Evolutionary conservation across 2,329 filamentous ascomycete genomes (phyloP), one percentile per base, ranked within the genome.

Genomic region (Podosphaera aphanis): DNA sequence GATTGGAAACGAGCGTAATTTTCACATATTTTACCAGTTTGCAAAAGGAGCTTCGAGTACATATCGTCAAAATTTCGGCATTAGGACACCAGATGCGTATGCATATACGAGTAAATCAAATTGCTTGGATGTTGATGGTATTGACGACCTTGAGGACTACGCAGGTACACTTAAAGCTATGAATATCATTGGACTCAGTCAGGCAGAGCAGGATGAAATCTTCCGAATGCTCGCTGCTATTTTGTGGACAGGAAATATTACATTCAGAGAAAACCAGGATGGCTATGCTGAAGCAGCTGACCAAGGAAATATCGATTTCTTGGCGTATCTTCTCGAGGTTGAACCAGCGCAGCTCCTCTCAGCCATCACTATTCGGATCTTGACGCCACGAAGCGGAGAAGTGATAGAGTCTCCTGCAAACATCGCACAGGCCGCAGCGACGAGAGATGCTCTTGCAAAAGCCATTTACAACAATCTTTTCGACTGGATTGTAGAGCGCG

Each of bases 11-110:
- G 90, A 98, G 70, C 77, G 90, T 55, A 95, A 93, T 64, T 98
- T 98, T 63, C 90, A 98, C 64, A 95, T 98, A 57, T 98, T 98
- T 62, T 98, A 98, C 64, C 90, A 98, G 62, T 94, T 95, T 62
- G 83, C 90, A 41, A 98, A 95, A 64, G 85, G 83, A 3, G 88
- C 88, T 8, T 81, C 85, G n/a, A 71, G 79, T 53, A 74, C 79
- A 48, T 92, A 95, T 63, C 72, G 84, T 60, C 77, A 90, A 57
- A 77, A 69, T n/a, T 94, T 83, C 59, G 90, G 90, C 44, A 69
- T 98, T 18, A 88, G 95, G 61, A 79, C 80, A 55, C 90, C 90
- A 20, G 82, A 93, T 57, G 83, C 85, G 29, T 98, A 98, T 62
- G 66, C 83, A 20, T 98, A 98, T 61, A 93, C 86, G 15, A 94